Conservation (phyloP, 768 basidiomycete species). For the Amyloporia xantha region DNA sequence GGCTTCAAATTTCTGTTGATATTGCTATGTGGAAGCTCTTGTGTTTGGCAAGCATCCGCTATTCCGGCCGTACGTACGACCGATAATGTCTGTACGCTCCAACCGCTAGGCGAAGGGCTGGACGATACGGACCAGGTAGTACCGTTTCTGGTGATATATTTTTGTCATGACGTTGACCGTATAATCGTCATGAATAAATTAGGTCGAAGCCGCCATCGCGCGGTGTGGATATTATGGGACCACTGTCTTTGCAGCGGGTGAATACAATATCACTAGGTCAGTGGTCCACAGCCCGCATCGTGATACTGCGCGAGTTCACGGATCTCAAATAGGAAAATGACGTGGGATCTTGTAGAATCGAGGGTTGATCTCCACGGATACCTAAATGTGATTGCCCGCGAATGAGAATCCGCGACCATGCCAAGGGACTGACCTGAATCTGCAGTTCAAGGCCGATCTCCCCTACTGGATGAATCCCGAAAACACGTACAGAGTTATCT, state of each 20-base stretch:
- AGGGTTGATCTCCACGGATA: constrained; percentile 38
- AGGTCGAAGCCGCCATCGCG: constrained; percentile 45
- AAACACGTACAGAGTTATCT: constrained; percentile 55
- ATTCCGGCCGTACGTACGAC: background rate
- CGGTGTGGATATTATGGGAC: constrained; percentile 42
- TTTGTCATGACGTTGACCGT: background rate
- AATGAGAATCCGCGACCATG: background rate
- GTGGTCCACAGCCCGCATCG: background rate
- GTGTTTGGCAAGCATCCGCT: too few relatives aligned
- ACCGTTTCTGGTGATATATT: background rate
- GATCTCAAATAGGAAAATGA: constrained; percentile 40
- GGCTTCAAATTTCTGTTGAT: too few relatives aligned
- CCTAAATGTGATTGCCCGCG: constrained; percentile 31
- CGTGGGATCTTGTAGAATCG: constrained; percentile 41
- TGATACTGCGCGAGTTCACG: background rate
- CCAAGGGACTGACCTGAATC: background rate
- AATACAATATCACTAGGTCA: constrained; percentile 48
- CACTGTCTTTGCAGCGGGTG: constrained; percentile 37
- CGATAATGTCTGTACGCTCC: constrained; percentile 12
- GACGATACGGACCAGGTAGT: constrained; percentile 23
- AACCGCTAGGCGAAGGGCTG: constrained; percentile 16
- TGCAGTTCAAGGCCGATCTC: constrained; percentile 47
- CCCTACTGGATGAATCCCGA: constrained; percentile 48
- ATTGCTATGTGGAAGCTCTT: too few relatives aligned
- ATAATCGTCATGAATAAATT: background rate